Percentiles rank a stretch among this genome's conserved stretches.
Evolutionary conservation across 805 yeast genomes (phyloP).

Genomic region (Candida nonsorbophila): DNA sequence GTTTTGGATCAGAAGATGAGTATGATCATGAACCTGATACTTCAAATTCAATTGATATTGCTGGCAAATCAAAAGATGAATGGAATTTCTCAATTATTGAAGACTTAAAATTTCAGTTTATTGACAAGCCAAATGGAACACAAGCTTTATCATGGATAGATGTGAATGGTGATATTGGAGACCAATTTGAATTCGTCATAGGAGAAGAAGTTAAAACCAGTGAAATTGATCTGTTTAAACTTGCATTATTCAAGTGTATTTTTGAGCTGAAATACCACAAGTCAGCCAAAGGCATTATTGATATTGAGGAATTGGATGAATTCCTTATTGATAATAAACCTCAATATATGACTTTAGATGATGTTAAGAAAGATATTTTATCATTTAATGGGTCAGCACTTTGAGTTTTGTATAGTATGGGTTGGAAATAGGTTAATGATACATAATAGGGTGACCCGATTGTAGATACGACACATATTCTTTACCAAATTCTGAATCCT

Average conservation of each 20-base stretch:
- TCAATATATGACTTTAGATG: constrained; percentile 16
- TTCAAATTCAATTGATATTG: constrained; percentile 14
- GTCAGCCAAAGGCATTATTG: constrained; percentile 11
- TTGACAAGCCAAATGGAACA: constrained; percentile 47
- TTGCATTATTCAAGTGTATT: constrained; percentile 58
- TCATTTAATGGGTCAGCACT: too few relatives aligned
- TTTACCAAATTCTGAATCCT: constrained; percentile 39
- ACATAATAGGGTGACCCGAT: neutral
- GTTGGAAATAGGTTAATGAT: neutral
- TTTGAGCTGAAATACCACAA: constrained; percentile 59
- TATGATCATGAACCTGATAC: constrained; percentile 23
- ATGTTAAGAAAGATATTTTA: constrained; percentile 12
- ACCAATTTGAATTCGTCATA: constrained; percentile 73
- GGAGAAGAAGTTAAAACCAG: constrained; percentile 52
- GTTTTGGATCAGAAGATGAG: constrained; percentile 41
- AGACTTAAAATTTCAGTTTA: constrained; percentile 51
- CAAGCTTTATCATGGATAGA: constrained; percentile 76
- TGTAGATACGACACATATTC: constrained; percentile 10
- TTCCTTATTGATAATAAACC: constrained; percentile 39
- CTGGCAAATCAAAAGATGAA: constrained; percentile 47
- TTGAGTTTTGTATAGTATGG: neutral
- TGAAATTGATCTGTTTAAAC: constrained; percentile 58
- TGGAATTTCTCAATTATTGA: constrained; percentile 65
- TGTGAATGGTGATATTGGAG: constrained; percentile 80
- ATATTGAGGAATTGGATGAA: constrained; percentile 46